These are phyloP conservation scores for Hippophae rhamnoides DNA, from an alignment of 306 rosid genomes.

Conservation along the genomic window DNA sequence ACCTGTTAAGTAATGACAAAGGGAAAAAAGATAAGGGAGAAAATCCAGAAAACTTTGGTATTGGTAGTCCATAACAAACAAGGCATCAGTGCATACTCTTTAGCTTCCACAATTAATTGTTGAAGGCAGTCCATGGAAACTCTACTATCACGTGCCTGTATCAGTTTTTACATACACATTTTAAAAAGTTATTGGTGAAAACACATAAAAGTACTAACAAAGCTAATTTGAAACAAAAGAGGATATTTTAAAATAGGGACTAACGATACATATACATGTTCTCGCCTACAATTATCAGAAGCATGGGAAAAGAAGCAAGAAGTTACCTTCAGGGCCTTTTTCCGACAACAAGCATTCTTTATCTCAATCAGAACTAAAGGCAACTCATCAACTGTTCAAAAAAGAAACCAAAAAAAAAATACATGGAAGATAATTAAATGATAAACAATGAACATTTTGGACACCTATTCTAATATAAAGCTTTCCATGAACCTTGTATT, in stretches of 20 bases:
- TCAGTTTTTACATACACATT: slow-evolving; percentile 18
- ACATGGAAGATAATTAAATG: not conserved
- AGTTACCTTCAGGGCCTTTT: slow-evolving; percentile 54
- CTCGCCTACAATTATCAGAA: not conserved
- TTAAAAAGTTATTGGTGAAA: not conserved
- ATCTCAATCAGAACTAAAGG: slow-evolving; percentile 69
- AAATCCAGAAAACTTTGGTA: slow-evolving; percentile 5
- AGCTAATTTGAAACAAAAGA: too few relatives aligned
- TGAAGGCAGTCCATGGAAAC: slow-evolving; percentile 55
- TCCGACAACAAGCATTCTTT: slow-evolving; percentile 71
- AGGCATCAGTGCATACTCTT: slow-evolving; percentile 27
- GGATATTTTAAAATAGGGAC: not conserved
- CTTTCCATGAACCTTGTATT: slow-evolving; percentile 51
- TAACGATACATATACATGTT: not conserved
- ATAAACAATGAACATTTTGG: too few relatives aligned
- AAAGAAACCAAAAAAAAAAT: slow-evolving; percentile 6
- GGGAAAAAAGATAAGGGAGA: slow-evolving; percentile 5
- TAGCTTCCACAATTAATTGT: slow-evolving; percentile 59
- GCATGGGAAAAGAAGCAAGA: slow-evolving; percentile 1
- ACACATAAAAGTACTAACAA: too few relatives aligned
- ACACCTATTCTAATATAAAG: too few relatives aligned
- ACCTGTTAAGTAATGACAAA: slow-evolving; percentile 38
- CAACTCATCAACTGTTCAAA: slow-evolving; percentile 68
- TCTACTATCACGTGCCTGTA: slow-evolving; percentile 50
- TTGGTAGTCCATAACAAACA: slow-evolving; percentile 13